Conservation (phyloP, 2,329 filamentous ascomycete species). For the Rhynchosporium agropyri region DNA sequence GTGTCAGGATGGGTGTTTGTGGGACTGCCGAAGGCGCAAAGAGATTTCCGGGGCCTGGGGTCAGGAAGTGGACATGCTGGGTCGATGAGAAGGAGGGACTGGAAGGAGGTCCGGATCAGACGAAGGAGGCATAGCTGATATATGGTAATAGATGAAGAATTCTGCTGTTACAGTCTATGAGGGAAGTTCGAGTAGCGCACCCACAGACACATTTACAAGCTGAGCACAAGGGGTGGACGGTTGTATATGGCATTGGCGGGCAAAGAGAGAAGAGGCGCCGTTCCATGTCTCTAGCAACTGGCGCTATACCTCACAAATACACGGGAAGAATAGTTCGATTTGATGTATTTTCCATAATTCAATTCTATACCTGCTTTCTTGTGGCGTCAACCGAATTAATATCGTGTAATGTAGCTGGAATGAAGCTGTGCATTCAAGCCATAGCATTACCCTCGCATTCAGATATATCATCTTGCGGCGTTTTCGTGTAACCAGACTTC, state of each 20-base stretch:
- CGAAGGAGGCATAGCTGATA: not conserved
- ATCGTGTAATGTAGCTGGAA: no score
- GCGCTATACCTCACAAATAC: no score
- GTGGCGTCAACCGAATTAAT: no score
- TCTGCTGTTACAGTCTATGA: conserved; percentile 8
- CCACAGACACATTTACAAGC: not conserved
- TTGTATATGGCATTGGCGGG: not conserved
- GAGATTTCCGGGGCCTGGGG: conserved; percentile 34
- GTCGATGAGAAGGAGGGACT: conserved; percentile 18
- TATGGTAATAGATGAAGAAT: not conserved
- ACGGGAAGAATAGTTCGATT: no score
- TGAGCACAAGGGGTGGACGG: not conserved
- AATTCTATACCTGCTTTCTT: no score
- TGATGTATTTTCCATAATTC: no score
- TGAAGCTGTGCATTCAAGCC: no score
- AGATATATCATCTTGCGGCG: no score
- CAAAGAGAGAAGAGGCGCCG: not conserved
- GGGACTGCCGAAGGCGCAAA: conserved; percentile 29
- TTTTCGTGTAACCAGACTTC: no score
- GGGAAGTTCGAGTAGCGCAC: not conserved
- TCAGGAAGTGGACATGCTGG: conserved; percentile 35
- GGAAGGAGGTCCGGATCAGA: not conserved
- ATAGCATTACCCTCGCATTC: no score
- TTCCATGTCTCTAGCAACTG: no score
- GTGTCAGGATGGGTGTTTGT: conserved; percentile 33